Evolutionary conservation across 179 eudicot species (phyloP).

Genomic region (Beta macrorhiza): DNA sequence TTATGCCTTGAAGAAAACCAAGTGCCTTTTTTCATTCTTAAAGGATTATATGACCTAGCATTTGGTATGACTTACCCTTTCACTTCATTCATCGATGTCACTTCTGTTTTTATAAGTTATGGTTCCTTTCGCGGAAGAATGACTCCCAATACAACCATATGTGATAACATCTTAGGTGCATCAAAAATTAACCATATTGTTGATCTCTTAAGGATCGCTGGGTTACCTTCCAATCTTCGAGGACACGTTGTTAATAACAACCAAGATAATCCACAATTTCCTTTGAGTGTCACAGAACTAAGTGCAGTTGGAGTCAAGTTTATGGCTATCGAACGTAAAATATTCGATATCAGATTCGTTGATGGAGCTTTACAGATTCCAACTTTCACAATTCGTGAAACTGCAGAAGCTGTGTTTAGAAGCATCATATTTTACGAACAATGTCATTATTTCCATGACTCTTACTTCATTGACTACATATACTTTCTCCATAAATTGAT

Average conservation of each 20-base stretch:
- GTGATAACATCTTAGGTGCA: too few species aligned
- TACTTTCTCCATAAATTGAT: background rate
- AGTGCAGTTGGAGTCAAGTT: background rate
- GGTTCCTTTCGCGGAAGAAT: background rate
- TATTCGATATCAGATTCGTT: background rate
- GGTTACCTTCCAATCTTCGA: conserved; percentile 18
- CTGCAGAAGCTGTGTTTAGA: background rate
- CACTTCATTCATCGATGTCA: background rate
- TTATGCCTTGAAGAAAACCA: conserved; percentile 25
- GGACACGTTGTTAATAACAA: background rate
- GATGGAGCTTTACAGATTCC: background rate
- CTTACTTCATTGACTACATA: background rate
- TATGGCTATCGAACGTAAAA: background rate
- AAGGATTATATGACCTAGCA: conserved; percentile 1
- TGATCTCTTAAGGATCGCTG: conserved; percentile 24
- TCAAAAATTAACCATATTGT: conserved; percentile 21
- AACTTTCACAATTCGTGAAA: background rate
- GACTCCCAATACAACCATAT: background rate
- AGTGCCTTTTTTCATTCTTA: conserved; percentile 29
- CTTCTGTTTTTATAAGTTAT: background rate
- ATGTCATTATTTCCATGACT: background rate
- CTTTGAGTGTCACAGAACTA: background rate
- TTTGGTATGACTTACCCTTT: background rate
- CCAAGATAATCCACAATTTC: too few species aligned
- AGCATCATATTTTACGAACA: background rate